Conservation (phyloP, 148 eudicot species). For the Fagopyrum tataricum region DNA sequence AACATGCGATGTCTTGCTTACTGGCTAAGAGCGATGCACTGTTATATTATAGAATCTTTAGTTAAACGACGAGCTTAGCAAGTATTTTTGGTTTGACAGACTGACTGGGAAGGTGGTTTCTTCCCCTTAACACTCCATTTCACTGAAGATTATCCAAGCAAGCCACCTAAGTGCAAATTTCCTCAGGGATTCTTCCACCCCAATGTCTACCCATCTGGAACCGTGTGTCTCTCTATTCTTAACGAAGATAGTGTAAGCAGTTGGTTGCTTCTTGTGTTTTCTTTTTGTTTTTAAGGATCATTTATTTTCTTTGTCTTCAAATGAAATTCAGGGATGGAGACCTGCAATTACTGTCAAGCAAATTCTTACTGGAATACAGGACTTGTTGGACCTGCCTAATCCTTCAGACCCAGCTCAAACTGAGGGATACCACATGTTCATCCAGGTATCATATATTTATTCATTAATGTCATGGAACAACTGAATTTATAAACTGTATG, state of each 20-base stretch:
- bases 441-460: slow-evolving; percentile 37
- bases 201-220: slow-evolving; percentile 81
- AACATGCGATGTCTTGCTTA: too few relatives aligned
- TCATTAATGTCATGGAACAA: not conserved
- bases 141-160: slow-evolving; percentile 85
- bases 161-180: slow-evolving; percentile 79
- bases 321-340: slow-evolving; percentile 10
- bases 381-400: slow-evolving; percentile 63
- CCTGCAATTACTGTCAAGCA: too few relatives aligned
- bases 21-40: too few relatives aligned
- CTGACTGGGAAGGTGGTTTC: slow-evolving; percentile 87
- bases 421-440: slow-evolving; percentile 68
- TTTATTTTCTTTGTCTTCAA: too few relatives aligned
- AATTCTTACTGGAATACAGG: too few relatives aligned
- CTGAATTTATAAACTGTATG: not conserved
- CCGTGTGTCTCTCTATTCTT: slow-evolving; percentile 76
- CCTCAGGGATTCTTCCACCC: slow-evolving; percentile 86
- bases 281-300: too few relatives aligned
- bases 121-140: slow-evolving; percentile 67
- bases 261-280: not conserved
- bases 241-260: slow-evolving; percentile 71
- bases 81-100: slow-evolving; percentile 26
- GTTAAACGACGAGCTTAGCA: too few relatives aligned
- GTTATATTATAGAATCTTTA: too few relatives aligned
- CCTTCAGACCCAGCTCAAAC: slow-evolving; percentile 77